phyloP scores from a whole-genome alignment of 2,329 filamentous ascomycete species.

The Colletotrichum neosansevieriae region DNA sequence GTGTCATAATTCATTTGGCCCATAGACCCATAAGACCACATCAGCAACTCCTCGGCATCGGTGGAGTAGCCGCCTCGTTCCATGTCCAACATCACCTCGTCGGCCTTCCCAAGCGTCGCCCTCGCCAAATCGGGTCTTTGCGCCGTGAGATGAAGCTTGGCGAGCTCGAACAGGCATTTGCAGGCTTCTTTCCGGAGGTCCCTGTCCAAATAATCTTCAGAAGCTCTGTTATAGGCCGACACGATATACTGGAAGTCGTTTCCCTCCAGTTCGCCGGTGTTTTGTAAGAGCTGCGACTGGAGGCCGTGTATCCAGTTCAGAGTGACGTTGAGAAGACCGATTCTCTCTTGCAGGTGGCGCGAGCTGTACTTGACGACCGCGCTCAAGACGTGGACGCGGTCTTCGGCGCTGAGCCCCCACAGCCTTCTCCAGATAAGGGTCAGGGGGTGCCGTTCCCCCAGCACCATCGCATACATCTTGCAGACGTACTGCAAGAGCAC shows the following conservation, averaged over 20 bases:
- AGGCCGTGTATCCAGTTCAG: background rate
- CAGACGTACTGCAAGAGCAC: background rate
- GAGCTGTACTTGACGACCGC: background rate
- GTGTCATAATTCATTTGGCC: background rate
- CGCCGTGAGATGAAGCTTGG: background rate
- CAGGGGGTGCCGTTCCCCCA: background rate
- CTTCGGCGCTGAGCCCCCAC: background rate
- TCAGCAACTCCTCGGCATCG: constrained; percentile 1
- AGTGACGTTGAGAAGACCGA: background rate
- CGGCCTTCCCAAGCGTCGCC: background rate
- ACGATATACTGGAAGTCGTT: background rate
- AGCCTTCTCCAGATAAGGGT: background rate
- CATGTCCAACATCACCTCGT: background rate
- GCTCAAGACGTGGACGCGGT: background rate
- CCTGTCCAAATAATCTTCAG: background rate
- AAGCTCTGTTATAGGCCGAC: background rate
- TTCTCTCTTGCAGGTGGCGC: background rate
- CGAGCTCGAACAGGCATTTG: constrained; percentile 2
- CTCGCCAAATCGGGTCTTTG: background rate
- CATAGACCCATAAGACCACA: constrained; percentile 5
- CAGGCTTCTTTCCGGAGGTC: background rate
- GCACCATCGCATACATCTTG: background rate
- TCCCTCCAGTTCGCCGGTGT: background rate
- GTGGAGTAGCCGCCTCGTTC: background rate
- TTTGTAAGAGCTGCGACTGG: background rate